Evolutionary conservation across 208 protist species (phyloP), one percentile per base, ranked within the genome.

Genomic region (Leishmania tarentolae): DNA sequence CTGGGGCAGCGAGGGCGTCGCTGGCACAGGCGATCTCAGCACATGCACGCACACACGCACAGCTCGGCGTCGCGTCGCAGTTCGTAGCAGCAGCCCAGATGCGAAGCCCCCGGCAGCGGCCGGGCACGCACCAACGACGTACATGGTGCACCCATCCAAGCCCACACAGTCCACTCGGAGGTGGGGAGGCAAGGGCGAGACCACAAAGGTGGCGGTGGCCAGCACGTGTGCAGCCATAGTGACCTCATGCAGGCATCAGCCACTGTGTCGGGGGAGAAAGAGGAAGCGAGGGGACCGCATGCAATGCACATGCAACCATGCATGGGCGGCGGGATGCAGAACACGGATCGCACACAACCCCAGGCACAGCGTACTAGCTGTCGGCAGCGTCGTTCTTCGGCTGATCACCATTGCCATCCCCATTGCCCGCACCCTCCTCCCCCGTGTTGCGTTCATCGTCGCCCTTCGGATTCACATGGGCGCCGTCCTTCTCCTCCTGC

Each of bases 401-500:
- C 0, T 65, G 3, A 19, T 40, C 9, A 65, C 19, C 9, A 3
- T 28, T 28, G 37, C 28, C 21, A 35, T 37, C n/a, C 6, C 0
- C n/a, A 5, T 17, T 11, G 59, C n/a, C 59, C 2, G 13, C 3
- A 21, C 7, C 7, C 0, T 5, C 56, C 0, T 59, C 6, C 0
- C 56, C 56, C 50, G 19, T 3, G 50, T 53, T 17, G 50, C 5
- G 0, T 53, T 9, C 50, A 53, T 19, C 50, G 3, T 21, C 50
- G 47, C 6, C 8, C 56, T 21, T n/a, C 56, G 53, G 13, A 19
- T 13, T 3, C 53, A n/a, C 2, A 28, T 6, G 1, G 53, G 0
- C 31, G 35, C 0, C 31, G 8, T 3, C n/a, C 19, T 1, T 0
- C 0, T 68, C 5, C 0, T 68, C 19, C 9, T 5, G 0, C 4